Evolutionary conservation across 345 rosid genomes (phyloP).

Genomic region (Citrus sp.): DNA sequence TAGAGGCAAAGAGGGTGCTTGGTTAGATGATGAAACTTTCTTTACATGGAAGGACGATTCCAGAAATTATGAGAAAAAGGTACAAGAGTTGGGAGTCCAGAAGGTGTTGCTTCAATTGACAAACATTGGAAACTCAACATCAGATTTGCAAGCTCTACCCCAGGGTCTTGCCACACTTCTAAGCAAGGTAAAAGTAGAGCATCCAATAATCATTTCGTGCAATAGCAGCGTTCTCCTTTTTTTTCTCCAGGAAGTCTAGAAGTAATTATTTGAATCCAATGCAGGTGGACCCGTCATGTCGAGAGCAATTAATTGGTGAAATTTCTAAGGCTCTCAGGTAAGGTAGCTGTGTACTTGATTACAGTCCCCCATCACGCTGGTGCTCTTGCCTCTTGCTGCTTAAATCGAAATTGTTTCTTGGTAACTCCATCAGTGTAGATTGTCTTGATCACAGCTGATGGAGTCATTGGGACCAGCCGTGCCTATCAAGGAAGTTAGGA

Average conservation of each 20-base stretch:
- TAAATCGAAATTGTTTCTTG: neutral
- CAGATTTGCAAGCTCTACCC: conserved; percentile 81
- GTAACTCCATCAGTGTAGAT: neutral
- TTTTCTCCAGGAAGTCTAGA: conserved; percentile 3
- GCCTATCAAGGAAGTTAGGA: too few species aligned
- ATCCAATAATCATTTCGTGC: conserved; percentile 6
- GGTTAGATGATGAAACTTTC: conserved; percentile 83
- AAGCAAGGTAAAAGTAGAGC: conserved; percentile 62
- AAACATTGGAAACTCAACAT: conserved; percentile 56
- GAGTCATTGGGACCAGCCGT: neutral
- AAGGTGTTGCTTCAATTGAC: conserved; percentile 67
- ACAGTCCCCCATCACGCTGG: neutral
- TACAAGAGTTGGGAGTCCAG: conserved; percentile 71
- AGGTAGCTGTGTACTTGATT: conserved; percentile 7
- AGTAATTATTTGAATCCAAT: conserved; percentile 21
- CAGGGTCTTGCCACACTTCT: conserved; percentile 84
- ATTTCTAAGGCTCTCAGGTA: conserved; percentile 56
- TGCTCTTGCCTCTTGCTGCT: neutral
- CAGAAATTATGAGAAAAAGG: conserved; percentile 53
- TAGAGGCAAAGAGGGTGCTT: conserved; percentile 52
- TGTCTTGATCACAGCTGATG: neutral
- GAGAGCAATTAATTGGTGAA: conserved; percentile 46
- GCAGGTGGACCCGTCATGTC: conserved; percentile 85
- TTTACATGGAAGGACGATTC: conserved; percentile 69
- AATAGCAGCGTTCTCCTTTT: conserved; percentile 3